phyloP scores from a whole-genome alignment of 257 asterid species.

The Solanum appendiculatum region DNA sequence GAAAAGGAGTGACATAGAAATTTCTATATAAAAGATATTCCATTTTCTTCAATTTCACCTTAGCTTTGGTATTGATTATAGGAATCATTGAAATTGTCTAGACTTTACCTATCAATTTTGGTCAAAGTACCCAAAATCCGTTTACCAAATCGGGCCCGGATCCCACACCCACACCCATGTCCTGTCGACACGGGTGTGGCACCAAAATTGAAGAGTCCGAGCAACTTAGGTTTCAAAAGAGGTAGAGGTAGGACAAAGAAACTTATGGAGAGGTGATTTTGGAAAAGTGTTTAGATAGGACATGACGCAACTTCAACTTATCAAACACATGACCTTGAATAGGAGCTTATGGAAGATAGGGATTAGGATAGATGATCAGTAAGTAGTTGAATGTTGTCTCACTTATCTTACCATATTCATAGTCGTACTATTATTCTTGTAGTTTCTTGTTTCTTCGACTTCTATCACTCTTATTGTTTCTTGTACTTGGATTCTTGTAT shows the following conservation, averaged over 20 bases:
- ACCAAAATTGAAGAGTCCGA: too few relatives aligned
- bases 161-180: too few relatives aligned
- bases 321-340: background rate
- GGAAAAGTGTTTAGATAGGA: background rate
- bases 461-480: background rate
- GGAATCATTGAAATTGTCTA: too few relatives aligned
- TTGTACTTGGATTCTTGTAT: background rate
- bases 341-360: background rate
- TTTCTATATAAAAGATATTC: too few relatives aligned
- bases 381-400: background rate
- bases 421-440: background rate
- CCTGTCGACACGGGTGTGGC: too few relatives aligned
- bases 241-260: background rate
- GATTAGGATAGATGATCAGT: rapidly evolving
- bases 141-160: too few relatives aligned
- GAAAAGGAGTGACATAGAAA: too few relatives aligned
- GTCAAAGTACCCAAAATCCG: too few relatives aligned
- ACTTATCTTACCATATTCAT: background rate
- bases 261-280: background rate
- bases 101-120: too few relatives aligned
- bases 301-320: background rate
- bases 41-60: too few relatives aligned
- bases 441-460: background rate
- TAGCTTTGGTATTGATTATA: too few relatives aligned
- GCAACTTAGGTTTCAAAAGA: background rate